phyloP scores from a whole-genome alignment of 1,139 yeast genomes.

The Taphrina confusa region DNA sequence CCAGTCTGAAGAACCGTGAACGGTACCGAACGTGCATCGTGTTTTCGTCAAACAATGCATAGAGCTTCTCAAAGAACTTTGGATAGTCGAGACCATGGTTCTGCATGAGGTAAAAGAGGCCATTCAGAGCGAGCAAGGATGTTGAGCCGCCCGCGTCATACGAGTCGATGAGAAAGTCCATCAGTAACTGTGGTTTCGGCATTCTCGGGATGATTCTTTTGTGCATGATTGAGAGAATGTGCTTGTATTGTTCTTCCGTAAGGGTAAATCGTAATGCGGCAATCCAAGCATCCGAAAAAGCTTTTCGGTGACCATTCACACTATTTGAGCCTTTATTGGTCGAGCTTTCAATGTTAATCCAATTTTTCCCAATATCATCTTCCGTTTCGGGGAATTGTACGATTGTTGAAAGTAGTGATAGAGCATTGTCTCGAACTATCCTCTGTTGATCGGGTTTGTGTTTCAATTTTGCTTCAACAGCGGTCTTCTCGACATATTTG shows the following conservation, averaged over 20 bases:
- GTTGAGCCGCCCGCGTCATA: constrained; percentile 57
- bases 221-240: constrained; percentile 69
- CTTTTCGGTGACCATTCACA: constrained; percentile 55
- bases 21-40: constrained; percentile 76
- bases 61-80: constrained; percentile 78
- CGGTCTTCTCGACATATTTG: constrained; percentile 33
- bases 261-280: constrained; percentile 56
- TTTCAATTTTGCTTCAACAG: constrained; percentile 17
- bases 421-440: constrained; percentile 31
- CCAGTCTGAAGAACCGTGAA: constrained; percentile 81
- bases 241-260: constrained; percentile 61
- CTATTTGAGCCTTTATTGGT: constrained; percentile 11
- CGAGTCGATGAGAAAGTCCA: constrained; percentile 92
- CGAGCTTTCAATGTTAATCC: constrained; percentile 38
- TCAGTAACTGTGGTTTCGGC: constrained; percentile 74
- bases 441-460: constrained; percentile 7
- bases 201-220: constrained; percentile 80
- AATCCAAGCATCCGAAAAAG: constrained; percentile 71
- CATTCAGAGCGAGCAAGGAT: constrained; percentile 72
- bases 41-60: constrained; percentile 70
- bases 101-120: constrained; percentile 82
- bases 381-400: constrained; percentile 30
- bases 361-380: constrained; percentile 34
- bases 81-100: constrained; percentile 87
- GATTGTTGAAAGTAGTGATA: constrained; percentile 36